phyloP scores from a whole-genome alignment of 2,329 filamentous ascomycete genomes.

The Kalaharituber pfeilii region DNA sequence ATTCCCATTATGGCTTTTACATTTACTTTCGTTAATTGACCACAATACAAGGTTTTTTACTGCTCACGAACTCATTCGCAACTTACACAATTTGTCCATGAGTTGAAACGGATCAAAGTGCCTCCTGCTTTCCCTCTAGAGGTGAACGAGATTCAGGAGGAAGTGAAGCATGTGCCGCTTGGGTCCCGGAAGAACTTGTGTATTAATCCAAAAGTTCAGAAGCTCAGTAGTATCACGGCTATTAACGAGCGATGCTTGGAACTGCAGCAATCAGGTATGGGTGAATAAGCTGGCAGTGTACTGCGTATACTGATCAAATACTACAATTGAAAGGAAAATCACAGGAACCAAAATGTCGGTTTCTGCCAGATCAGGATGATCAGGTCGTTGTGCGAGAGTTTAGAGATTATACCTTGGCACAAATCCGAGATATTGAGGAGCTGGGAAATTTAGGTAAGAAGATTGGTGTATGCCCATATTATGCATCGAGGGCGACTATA shows the following conservation, averaged over 20 bases:
- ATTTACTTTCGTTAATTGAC: neutral
- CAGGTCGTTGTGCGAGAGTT: slow-evolving; percentile 58
- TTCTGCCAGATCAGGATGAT: slow-evolving; percentile 61
- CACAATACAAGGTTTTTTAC: slow-evolving; percentile 50
- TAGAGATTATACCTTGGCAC: slow-evolving; percentile 66
- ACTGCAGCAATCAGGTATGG: slow-evolving; percentile 52
- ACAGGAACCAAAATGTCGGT: slow-evolving; percentile 53
- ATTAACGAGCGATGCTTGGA: slow-evolving; percentile 92
- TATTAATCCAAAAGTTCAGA: slow-evolving; percentile 68
- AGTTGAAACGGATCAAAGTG: slow-evolving; percentile 60
- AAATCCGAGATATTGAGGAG: slow-evolving; percentile 85
- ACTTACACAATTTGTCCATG: slow-evolving; percentile 68
- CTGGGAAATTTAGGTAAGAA: slow-evolving; percentile 59
- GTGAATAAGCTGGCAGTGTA: too few species aligned
- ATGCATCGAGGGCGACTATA: slow-evolving; percentile 77
- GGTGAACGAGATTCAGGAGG: slow-evolving; percentile 31
- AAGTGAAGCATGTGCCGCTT: slow-evolving; percentile 62
- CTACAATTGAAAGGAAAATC: slow-evolving; percentile 28
- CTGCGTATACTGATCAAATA: neutral
- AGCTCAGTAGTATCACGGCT: slow-evolving; percentile 50
- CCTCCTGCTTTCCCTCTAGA: slow-evolving; percentile 49
- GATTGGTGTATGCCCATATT: slow-evolving; percentile 79
- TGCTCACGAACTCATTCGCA: slow-evolving; percentile 89
- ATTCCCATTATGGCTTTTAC: too few species aligned
- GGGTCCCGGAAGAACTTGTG: slow-evolving; percentile 77